Evolutionary conservation across 2,329 filamentous ascomycete species (phyloP), one percentile per base, ranked within the genome.

Genomic region (Stachybotrys chlorohalonatus): DNA sequence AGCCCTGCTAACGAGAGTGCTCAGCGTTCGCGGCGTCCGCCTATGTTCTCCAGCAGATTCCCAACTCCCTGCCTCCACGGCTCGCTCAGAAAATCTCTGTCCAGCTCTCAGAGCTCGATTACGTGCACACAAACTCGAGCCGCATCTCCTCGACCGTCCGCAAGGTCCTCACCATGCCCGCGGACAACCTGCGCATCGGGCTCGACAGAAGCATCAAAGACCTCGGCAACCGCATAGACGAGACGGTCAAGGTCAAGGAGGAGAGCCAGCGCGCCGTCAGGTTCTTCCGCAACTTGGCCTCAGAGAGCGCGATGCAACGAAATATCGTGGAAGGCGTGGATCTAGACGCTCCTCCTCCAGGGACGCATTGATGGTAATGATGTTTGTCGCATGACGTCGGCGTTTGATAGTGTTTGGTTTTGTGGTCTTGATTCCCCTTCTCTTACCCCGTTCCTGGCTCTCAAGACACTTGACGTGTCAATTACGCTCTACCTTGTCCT

Each of bases 201-300:
- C 81, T 99, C 32, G 87, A 95, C 63, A 85, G 88, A 53, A 90
- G 85, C 31, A 86, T 96, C 51, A 91, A 97, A 72, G 85, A 94
- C 63, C 82, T 97, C 11, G 85, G 83, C 57, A 74, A 77, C 54
- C 87, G 89, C 67, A 86, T 88, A 62, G 88, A 94, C 61, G 89
- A 96, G 67, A 94, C 90, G 8, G 78, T 82, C 66, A 95, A 94
- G 74, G 81, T 90, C 57, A 86, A 86, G 70, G 78, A 76, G 39
- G 93, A 97, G 73, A 94, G 90, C 66, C 87, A 95, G 66, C 85
- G 90, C 36, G 94, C 94, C 7, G 77, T 83, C 60, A 95, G 93
- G 71, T 97, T 95, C 74, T 99, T 99, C 70, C 76, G 83, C 53
- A 94, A 95, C 64, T 79, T 99, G 16, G 84, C 94, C 53, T 81